These are phyloP conservation scores for Cladobotryum mycophilum DNA, from an alignment of 2,329 filamentous ascomycete genomes.

Conservation along the genomic window DNA sequence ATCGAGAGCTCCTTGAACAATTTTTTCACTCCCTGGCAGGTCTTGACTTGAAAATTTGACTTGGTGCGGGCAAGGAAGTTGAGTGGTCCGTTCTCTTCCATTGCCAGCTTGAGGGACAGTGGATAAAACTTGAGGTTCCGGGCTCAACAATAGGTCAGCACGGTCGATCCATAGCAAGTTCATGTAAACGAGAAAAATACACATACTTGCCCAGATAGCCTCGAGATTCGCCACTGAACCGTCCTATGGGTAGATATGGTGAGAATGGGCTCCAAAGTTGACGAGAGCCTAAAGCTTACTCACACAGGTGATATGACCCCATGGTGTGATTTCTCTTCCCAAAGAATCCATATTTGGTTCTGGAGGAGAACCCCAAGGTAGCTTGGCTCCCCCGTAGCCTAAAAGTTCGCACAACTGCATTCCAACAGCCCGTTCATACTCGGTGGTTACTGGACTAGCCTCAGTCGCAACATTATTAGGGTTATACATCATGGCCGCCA, in stretches of 20 bases:
- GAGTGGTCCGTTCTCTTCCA: constrained; percentile 32
- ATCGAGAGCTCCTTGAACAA: constrained; percentile 29
- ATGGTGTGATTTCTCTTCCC: too few relatives aligned
- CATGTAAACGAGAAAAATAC: not conserved
- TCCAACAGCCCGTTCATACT: constrained; percentile 38
- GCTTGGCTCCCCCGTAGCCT: constrained; percentile 33
- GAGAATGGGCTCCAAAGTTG: too few relatives aligned
- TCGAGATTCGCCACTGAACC: constrained; percentile 43
- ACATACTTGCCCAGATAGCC: constrained; percentile 34
- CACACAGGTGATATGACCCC: constrained; percentile 43
- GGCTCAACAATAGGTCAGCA: constrained; percentile 21
- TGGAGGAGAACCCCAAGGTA: too few relatives aligned
- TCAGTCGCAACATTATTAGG: constrained; percentile 43
- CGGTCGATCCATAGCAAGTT: not conserved
- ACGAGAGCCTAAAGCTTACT: too few relatives aligned
- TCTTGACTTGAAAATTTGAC: constrained; percentile 31
- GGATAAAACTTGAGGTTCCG: constrained; percentile 44
- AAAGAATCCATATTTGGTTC: too few relatives aligned
- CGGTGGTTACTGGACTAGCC: constrained; percentile 38
- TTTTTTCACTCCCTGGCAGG: constrained; percentile 26
- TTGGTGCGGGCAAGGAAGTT: constrained; percentile 31
- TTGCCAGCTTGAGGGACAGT: constrained; percentile 28
- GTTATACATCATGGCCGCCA: constrained; percentile 45
- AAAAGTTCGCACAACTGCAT: constrained; percentile 40
- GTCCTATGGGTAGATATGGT: too few relatives aligned